Evolutionary conservation across 2,329 filamentous ascomycete species (phyloP), one percentile per base, ranked within the genome.

Genomic region (Beauveria caledonica): DNA sequence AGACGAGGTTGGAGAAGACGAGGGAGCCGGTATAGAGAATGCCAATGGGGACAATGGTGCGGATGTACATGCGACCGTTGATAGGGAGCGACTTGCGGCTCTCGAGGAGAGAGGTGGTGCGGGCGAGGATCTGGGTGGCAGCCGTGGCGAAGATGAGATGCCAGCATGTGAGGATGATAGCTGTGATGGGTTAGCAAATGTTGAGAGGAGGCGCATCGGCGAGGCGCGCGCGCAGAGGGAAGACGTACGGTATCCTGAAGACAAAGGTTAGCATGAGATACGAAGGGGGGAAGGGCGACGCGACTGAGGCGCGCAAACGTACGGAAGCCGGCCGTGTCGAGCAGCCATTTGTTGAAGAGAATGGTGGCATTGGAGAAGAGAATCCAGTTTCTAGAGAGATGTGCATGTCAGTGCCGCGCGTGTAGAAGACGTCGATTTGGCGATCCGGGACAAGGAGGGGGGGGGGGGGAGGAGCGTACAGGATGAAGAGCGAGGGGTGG

Each of bases 311-410:
- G 62, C 52, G 40, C 62, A 54, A 64, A 80, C 87, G 79, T 77
- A 90, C 88, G 81, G 74, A 93, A 93, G 61, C 87, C 82, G 68
- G 82, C 82, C 63, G 84, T 86, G 70, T 90, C 85, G 62, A 96
- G 82, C 54, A 96, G 84, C 84, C 88, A 92, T 78, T 96, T 96
- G 80, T 96, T 96, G 81, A 95, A 95, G 63, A 96, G 77, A 70
- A 96, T 95, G 63, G 92, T 91, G 68, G 84, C 80, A 65, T 90
- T 93, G 68, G 89, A 94, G 71, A 94, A 84, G 66, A 90, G 80
- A 66, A 96, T 95, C 90, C 91, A 96, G 69, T 84, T 82, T 59
- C 80, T 82, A 42, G 2, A 36, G n/a, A 57, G 9, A 23, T 21
- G 17, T 23, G 3, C 21, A 13, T 46, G 21, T 50, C n/a, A 52